Conservation (phyloP, 306 rosid species). For the Medicago arabica region DNA sequence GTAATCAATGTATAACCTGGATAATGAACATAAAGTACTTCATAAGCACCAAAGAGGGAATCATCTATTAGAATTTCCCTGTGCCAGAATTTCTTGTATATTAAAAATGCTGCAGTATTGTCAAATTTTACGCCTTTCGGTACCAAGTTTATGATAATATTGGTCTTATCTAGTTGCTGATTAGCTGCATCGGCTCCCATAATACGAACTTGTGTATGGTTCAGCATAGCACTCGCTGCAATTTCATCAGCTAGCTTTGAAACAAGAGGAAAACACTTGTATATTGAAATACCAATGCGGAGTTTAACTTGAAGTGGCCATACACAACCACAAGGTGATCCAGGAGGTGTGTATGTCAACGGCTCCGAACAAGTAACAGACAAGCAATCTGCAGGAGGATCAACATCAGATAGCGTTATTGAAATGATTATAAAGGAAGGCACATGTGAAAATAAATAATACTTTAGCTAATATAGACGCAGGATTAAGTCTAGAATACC, state of each 20-base stretch:
- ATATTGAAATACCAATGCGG: constrained; percentile 60
- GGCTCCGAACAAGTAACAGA: constrained; percentile 80
- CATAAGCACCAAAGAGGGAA: constrained; percentile 75
- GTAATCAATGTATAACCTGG: constrained; percentile 64
- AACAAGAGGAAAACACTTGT: constrained; percentile 78
- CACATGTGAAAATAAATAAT: constrained; percentile 6
- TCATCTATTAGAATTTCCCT: constrained; percentile 61
- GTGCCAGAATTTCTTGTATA: constrained; percentile 81
- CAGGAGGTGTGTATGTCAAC: constrained; percentile 79
- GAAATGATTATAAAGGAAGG: constrained; percentile 32
- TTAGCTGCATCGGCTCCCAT: constrained; percentile 87
- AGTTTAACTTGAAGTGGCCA: constrained; percentile 88
- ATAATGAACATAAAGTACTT: constrained; percentile 76
- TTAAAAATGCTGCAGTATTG: constrained; percentile 57
- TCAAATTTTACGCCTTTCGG: constrained; percentile 75
- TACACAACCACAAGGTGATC: constrained; percentile 88
- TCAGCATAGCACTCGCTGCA: constrained; percentile 68
- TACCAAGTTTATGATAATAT: constrained; percentile 76
- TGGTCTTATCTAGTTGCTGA: constrained; percentile 79
- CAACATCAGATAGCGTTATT: constrained; percentile 29
- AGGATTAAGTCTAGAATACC: constrained; percentile 52
- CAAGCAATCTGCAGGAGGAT: constrained; percentile 70
- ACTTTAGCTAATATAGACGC: not conserved
- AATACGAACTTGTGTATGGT: constrained; percentile 87
- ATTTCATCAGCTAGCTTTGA: constrained; percentile 80